Conservation (phyloP, 345 rosid genomes). For the Trapa incisa region DNA sequence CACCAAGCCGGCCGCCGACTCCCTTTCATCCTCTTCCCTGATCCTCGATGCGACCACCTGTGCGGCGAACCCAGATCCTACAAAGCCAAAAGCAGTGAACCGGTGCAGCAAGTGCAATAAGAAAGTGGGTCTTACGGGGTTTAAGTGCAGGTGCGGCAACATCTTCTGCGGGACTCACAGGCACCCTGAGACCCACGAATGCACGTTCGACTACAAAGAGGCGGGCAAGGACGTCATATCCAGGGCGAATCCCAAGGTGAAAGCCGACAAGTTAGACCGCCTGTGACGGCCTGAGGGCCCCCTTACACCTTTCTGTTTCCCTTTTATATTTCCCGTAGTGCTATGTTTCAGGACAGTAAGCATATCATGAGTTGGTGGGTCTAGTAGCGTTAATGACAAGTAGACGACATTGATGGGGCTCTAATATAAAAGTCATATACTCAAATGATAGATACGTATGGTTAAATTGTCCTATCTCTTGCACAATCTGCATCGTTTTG, state of each 20-base stretch:
- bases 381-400: too few relatives aligned
- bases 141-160: slow-evolving; percentile 66
- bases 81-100: slow-evolving; percentile 2
- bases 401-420: too few relatives aligned
- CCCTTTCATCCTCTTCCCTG: background rate
- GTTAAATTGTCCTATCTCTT: too few relatives aligned
- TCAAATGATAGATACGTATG: too few relatives aligned
- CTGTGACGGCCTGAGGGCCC: too few relatives aligned
- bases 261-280: slow-evolving; percentile 58
- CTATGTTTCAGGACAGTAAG: too few relatives aligned
- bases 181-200: slow-evolving; percentile 69
- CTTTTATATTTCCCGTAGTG: too few relatives aligned
- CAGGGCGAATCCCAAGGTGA: slow-evolving; percentile 64
- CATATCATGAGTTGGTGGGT: too few relatives aligned
- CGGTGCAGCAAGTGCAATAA: slow-evolving; percentile 63
- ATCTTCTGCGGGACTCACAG: slow-evolving; percentile 71
- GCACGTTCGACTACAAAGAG: slow-evolving; percentile 68
- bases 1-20: slow-evolving; percentile 3
- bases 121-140: slow-evolving; percentile 71
- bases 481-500: too few relatives aligned
- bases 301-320: too few relatives aligned
- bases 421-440: slow-evolving; percentile 2
- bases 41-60: background rate
- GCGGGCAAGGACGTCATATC: slow-evolving; percentile 52
- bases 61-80: background rate